Evolutionary conservation across 352 stramenopile genomes (phyloP).

Genomic region (Globisporangium polare): DNA sequence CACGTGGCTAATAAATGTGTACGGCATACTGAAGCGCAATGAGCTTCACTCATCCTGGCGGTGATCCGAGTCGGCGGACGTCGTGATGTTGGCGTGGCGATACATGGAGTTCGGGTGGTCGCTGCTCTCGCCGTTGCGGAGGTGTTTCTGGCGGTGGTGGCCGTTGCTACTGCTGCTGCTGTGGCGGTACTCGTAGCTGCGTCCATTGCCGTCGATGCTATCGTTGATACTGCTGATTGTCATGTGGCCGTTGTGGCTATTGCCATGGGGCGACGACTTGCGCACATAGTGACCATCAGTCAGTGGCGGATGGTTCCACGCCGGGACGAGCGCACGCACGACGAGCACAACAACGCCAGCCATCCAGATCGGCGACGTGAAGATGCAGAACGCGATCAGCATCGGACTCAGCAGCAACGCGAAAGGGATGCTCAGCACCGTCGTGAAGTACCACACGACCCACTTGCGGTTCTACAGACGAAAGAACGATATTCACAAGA

Average conservation of each 20-base stretch:
- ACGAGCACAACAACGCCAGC: constrained; percentile 49
- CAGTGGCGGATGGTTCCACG: constrained; percentile 26
- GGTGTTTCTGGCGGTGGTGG: constrained; percentile 16
- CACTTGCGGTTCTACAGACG: constrained; percentile 39
- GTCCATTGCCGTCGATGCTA: not conserved
- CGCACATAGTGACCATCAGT: constrained; percentile 37
- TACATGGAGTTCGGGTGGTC: constrained; percentile 52
- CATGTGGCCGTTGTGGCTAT: constrained; percentile 13
- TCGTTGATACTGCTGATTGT: not conserved
- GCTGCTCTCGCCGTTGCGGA: constrained; percentile 32
- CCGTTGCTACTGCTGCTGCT: constrained; percentile 1
- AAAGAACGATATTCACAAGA: not conserved
- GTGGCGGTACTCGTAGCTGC: not conserved
- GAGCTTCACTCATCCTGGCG: not conserved
- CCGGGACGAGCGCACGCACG: constrained; percentile 42
- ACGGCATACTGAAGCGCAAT: not conserved
- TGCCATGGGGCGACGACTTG: constrained; percentile 17
- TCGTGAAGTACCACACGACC: constrained; percentile 67
- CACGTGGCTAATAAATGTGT: not conserved
- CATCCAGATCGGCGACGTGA: constrained; percentile 74
- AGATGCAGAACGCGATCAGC: constrained; percentile 72
- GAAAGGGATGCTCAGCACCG: constrained; percentile 67
- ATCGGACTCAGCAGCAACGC: constrained; percentile 70
- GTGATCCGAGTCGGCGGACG: not conserved
- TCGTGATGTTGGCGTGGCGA: constrained; percentile 21